Evolutionary conservation across 176 grass and related monocot genomes (phyloP).

Genomic region (Zizania latifolia): DNA sequence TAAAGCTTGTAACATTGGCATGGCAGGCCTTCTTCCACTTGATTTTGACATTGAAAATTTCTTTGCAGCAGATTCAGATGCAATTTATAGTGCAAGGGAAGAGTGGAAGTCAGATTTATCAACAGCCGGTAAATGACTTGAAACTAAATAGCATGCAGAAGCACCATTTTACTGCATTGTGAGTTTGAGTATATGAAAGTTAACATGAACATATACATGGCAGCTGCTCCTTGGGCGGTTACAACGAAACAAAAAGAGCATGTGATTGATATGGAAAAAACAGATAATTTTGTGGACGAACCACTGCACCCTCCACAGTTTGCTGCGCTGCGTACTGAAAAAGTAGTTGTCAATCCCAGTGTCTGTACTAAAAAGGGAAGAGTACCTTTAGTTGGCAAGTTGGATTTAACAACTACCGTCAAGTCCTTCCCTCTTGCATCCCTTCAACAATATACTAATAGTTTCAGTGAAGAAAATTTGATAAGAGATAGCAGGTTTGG

Average conservation of each 20-base stretch:
- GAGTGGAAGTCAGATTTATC: slow-evolving; percentile 22
- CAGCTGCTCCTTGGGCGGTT: slow-evolving; percentile 32
- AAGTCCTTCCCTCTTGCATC: slow-evolving; percentile 75
- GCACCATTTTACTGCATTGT: neutral
- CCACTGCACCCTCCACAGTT: slow-evolving; percentile 34
- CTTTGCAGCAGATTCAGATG: slow-evolving; percentile 32
- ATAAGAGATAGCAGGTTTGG: slow-evolving; percentile 80
- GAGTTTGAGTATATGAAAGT: slow-evolving; percentile 1
- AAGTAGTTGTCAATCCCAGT: slow-evolving; percentile 39
- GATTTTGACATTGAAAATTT: slow-evolving; percentile 20
- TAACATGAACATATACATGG: slow-evolving; percentile 16
- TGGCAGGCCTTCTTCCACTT: slow-evolving; percentile 4
- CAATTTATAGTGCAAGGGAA: slow-evolving; percentile 23
- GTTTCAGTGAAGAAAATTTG: slow-evolving; percentile 82
- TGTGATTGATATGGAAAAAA: slow-evolving; percentile 58
- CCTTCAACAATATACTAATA: slow-evolving; percentile 85
- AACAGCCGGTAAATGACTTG: slow-evolving; percentile 34
- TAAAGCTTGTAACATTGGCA: slow-evolving; percentile 4
- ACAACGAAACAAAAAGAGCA: slow-evolving; percentile 51
- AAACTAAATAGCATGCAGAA: neutral
- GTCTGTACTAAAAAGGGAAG: slow-evolving; percentile 44
- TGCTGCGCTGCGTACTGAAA: slow-evolving; percentile 27
- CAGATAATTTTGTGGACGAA: slow-evolving; percentile 41
- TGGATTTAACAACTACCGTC: slow-evolving; percentile 50
- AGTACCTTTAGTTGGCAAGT: slow-evolving; percentile 36